Conservation (phyloP, 2,329 filamentous ascomycete genomes). For the Hypoxylon sp. region DNA sequence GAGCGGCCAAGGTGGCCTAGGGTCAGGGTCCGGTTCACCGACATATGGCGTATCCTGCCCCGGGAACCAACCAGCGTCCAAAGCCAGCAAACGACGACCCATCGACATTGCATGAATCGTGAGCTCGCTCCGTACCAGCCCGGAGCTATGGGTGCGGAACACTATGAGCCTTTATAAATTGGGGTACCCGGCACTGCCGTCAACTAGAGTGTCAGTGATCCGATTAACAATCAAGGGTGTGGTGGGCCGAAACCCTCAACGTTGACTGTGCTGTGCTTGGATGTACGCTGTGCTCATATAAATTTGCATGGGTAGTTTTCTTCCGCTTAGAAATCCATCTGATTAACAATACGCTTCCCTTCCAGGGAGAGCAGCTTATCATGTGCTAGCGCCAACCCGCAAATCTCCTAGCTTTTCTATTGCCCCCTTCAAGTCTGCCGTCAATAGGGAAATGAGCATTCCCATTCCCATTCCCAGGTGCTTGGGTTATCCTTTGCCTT, state of each 20-base stretch:
- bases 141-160: conserved; percentile 31
- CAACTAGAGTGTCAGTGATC: conserved; percentile 8
- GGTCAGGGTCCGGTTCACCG: conserved; percentile 26
- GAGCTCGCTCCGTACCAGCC: conserved; percentile 3
- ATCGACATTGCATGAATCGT: conserved; percentile 20
- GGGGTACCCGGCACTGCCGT: conserved; percentile 25
- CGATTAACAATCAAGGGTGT: conserved; percentile 23
- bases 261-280: conserved; percentile 17
- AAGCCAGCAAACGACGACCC: conserved; percentile 15
- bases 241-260: conserved; percentile 25
- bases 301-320: not conserved
- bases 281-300: conserved; percentile 6
- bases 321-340: conserved; percentile 23
- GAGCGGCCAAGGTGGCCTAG: conserved; percentile 19
- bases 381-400: not conserved
- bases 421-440: not conserved
- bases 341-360: conserved; percentile 29
- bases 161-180: conserved; percentile 17
- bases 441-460: not conserved
- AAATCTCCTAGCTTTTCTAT: not conserved
- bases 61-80: conserved; percentile 4
- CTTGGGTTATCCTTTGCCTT: conserved; percentile 4
- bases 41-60: not conserved
- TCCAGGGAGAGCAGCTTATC: not conserved
- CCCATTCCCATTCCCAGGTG: no score